phyloP scores from a whole-genome alignment of 2,329 filamentous ascomycete genomes.

The Penicillium sp. region DNA sequence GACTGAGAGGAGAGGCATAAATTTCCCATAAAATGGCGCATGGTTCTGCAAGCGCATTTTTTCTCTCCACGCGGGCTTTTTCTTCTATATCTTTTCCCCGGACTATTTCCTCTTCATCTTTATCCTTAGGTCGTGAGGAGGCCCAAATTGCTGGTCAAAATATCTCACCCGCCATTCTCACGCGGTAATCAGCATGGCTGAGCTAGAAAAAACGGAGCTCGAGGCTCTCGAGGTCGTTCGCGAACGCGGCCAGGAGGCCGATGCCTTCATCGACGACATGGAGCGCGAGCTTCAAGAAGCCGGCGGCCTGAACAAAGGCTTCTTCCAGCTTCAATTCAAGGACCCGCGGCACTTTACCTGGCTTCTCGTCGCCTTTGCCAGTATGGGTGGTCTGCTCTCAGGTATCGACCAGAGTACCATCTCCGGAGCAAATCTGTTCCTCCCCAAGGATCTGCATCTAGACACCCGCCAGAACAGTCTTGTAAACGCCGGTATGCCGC shows the following conservation, averaged over 20 bases:
- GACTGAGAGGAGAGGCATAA: neutral
- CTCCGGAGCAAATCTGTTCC: constrained; percentile 67
- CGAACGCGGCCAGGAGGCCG: constrained; percentile 11
- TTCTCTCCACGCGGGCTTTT: neutral
- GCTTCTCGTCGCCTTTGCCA: constrained; percentile 72
- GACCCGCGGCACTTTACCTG: constrained; percentile 70
- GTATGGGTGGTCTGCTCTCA: constrained; percentile 74
- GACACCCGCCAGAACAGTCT: constrained; percentile 64
- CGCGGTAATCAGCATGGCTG: neutral
- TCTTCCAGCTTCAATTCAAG: constrained; percentile 46
- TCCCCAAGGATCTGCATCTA: constrained; percentile 64
- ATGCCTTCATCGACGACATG: constrained; percentile 11
- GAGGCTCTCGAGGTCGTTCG: constrained; percentile 16
- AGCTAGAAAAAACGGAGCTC: constrained; percentile 8
- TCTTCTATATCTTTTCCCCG: neutral
- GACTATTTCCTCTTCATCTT: neutral
- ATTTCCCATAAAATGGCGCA: neutral
- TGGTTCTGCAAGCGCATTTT: neutral
- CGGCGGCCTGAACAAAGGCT: constrained; percentile 53
- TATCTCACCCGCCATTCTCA: neutral
- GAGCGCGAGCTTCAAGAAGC: constrained; percentile 34
- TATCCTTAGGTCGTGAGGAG: neutral
- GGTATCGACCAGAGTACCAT: constrained; percentile 76
- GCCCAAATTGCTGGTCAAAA: neutral
- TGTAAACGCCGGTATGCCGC: constrained; percentile 72